Evolutionary conservation across 805 yeast species (phyloP).

Genomic region (Candida nitratophila): DNA sequence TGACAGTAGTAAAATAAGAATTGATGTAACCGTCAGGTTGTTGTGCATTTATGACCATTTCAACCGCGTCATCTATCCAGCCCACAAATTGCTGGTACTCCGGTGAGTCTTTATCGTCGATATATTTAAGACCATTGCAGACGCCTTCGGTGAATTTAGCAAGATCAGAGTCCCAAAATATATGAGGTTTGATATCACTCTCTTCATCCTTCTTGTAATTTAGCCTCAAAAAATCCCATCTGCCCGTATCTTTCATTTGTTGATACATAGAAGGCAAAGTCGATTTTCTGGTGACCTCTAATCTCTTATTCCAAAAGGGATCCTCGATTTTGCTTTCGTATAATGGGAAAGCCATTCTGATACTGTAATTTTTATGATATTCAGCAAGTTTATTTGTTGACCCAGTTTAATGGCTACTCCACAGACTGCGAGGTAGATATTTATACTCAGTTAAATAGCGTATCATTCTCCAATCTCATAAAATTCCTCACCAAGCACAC

Average conservation of each 20-base stretch:
- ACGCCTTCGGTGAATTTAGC: constrained; percentile 19
- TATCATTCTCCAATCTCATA: too few species aligned
- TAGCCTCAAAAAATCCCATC: constrained; percentile 15
- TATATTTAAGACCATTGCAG: constrained; percentile 13
- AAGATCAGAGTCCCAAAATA: constrained; percentile 22
- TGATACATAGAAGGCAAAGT: constrained; percentile 16
- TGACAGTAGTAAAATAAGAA: constrained; percentile 14
- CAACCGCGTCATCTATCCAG: constrained; percentile 14
- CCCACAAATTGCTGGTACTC: constrained; percentile 5
- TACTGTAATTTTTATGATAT: background rate
- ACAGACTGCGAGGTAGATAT: too few species aligned
- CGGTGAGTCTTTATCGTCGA: constrained; percentile 21
- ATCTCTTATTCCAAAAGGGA: constrained; percentile 12
- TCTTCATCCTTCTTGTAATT: constrained; percentile 6
- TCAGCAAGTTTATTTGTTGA: too few species aligned
- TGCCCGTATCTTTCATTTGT: constrained; percentile 13
- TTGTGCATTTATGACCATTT: constrained; percentile 15
- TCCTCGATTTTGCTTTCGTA: background rate
- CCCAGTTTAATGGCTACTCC: too few species aligned
- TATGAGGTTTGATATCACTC: constrained; percentile 10
- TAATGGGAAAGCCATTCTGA: too few species aligned
- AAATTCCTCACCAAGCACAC: too few species aligned
- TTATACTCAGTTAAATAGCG: too few species aligned
- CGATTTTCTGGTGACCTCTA: constrained; percentile 9
- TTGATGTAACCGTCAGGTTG: constrained; percentile 20